Evolutionary conservation across 768 basidiomycete genomes (phyloP).

Genomic region (Podaxis sp.): DNA sequence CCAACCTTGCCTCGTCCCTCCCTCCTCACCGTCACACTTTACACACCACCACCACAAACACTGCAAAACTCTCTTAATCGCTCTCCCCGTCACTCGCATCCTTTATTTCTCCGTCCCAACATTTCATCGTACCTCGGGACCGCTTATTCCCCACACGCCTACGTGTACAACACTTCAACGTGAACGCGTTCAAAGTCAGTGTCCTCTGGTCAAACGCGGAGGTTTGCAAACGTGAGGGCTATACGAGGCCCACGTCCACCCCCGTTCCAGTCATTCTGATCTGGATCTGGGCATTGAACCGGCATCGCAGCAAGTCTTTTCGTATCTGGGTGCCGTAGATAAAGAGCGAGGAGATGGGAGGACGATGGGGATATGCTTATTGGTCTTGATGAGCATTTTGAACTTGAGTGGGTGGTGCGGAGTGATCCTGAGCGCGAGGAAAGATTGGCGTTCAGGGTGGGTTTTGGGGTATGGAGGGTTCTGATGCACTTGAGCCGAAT

Average conservation of each 20-base stretch:
- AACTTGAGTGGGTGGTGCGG: constrained; percentile 35
- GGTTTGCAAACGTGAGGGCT: constrained; percentile 28
- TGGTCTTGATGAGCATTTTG: constrained; percentile 35
- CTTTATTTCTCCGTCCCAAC: constrained; percentile 32
- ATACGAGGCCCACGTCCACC: not conserved
- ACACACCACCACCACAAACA: constrained; percentile 17
- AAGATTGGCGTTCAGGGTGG: constrained; percentile 39
- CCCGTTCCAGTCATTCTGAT: too few species aligned
- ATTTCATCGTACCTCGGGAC: constrained; percentile 32
- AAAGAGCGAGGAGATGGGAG: not conserved
- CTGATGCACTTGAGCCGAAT: constrained; percentile 27
- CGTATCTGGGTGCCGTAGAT: too few species aligned
- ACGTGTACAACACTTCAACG: constrained; percentile 36
- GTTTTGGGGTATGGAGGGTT: constrained; percentile 41
- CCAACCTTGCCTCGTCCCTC: constrained; percentile 32
- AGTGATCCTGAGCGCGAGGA: constrained; percentile 11
- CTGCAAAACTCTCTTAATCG: constrained; percentile 23
- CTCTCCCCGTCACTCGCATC: constrained; percentile 28
- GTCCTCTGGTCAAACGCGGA: constrained; percentile 37
- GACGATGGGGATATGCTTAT: constrained; percentile 31
- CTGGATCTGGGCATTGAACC: too few species aligned
- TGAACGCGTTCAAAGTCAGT: constrained; percentile 37
- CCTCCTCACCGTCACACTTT: constrained; percentile 12
- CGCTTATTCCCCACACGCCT: constrained; percentile 37
- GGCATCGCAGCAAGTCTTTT: too few species aligned